These are phyloP conservation scores for Schizosaccharomyces japonicus DNA, from an alignment of 805 yeast genomes.

Conservation along the genomic window DNA sequence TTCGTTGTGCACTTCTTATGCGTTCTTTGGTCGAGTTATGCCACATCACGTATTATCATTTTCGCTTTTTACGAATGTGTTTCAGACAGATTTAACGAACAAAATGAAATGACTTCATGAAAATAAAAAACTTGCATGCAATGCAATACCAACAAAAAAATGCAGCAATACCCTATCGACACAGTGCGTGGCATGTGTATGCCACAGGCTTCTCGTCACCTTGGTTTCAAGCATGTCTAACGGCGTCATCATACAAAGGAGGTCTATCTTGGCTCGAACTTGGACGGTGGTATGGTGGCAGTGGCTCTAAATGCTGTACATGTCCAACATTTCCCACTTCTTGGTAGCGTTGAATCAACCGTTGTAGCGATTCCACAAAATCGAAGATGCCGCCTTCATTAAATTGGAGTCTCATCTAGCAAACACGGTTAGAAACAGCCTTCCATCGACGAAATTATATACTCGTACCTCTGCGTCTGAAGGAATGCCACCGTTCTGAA, in stretches of 20 bases:
- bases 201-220: too few relatives aligned
- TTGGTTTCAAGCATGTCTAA: not conserved
- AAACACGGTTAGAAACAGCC: not conserved
- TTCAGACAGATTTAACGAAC: too few relatives aligned
- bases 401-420: not conserved
- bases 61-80: too few relatives aligned
- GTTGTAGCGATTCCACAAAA: not conserved
- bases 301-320: not conserved
- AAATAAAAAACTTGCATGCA: too few relatives aligned
- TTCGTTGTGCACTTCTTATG: too few relatives aligned
- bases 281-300: conserved; percentile 2
- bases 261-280: conserved; percentile 1
- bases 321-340: not conserved
- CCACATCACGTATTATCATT: too few relatives aligned
- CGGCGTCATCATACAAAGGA: not conserved
- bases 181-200: too few relatives aligned
- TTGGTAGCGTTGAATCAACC: not conserved
- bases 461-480: not conserved
- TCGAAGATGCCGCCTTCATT: not conserved
- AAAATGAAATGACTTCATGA: too few relatives aligned
- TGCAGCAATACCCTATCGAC: too few relatives aligned
- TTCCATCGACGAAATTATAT: too few relatives aligned
- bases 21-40: too few relatives aligned
- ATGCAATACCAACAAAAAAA: too few relatives aligned
- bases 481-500: not conserved